These are phyloP conservation scores for Wilcoxina mikolae DNA, from an alignment of 495 filamentous ascomycete species.

Conservation along the genomic window DNA sequence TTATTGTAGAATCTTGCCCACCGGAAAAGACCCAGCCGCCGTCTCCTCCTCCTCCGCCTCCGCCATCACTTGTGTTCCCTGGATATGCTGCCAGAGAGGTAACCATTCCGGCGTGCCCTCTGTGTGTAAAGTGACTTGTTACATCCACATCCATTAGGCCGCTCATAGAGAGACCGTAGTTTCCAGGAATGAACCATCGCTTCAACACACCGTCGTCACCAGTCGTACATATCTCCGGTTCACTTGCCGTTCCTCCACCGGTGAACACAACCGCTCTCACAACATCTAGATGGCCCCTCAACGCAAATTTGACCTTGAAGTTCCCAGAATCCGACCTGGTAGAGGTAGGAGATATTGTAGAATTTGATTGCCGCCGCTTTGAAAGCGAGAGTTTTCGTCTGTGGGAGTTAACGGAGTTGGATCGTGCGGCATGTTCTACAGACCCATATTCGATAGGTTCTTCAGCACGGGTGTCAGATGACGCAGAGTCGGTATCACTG, in stretches of 20 bases:
- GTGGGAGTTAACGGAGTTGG: constrained; percentile 11
- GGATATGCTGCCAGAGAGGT: constrained; percentile 77
- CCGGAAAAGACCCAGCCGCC: constrained; percentile 98
- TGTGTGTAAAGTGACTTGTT: constrained; percentile 80
- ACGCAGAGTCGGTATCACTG: constrained; percentile 7
- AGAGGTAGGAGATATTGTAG: constrained; percentile 25
- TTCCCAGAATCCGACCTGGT: constrained; percentile 46
- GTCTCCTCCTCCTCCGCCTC: constrained; percentile 41
- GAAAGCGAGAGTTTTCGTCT: constrained; percentile 61
- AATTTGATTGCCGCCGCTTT: constrained; percentile 38
- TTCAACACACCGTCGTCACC: constrained; percentile 94
- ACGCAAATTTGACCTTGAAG: constrained; percentile 86
- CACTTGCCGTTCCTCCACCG: constrained; percentile 80
- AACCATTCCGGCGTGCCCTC: constrained; percentile 82
- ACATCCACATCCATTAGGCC: constrained; percentile 71
- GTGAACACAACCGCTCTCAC: constrained; percentile 90
- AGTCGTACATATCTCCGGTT: constrained; percentile 91
- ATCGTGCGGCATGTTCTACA: constrained; percentile 10
- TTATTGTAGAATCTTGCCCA: constrained; percentile 80
- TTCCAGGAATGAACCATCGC: constrained; percentile 74
- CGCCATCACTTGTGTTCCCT: constrained; percentile 35
- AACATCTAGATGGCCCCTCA: constrained; percentile 85
- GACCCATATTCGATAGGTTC: constrained; percentile 12
- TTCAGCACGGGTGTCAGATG: constrained; percentile 12
- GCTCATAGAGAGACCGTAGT: constrained; percentile 34